A percentile compares a stretch with the other conserved stretches of the same genome.
Evolutionary conservation across 257 asterid species (phyloP).

Genomic region (Solanum bulbocastanum): DNA sequence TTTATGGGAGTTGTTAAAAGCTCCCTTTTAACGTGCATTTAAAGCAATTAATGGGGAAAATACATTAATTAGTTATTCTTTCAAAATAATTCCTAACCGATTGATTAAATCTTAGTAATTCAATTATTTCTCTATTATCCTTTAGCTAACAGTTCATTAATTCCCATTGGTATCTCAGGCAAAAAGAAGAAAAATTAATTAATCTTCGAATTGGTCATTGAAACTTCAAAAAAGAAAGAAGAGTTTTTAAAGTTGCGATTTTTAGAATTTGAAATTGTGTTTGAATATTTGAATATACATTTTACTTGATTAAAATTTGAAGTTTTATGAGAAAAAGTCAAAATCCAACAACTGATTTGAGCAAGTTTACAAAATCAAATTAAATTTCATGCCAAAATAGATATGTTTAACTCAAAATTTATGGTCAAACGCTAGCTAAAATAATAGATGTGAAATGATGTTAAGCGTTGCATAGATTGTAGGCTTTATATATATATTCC

Average conservation of each 20-base stretch:
- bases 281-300: too few species aligned
- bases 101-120: not conserved
- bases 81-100: not conserved
- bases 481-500: not conserved
- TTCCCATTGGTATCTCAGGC: not conserved
- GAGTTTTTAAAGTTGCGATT: not conserved
- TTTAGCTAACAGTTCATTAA: not conserved
- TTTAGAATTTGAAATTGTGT: too few species aligned
- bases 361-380: too few species aligned
- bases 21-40: not conserved
- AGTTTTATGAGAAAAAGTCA: not conserved
- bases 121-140: not conserved
- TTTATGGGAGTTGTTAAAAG: not conserved
- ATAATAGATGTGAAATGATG: not conserved
- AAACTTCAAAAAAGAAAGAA: too few species aligned
- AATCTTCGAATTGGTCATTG: not conserved
- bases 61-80: not conserved
- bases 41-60: not conserved
- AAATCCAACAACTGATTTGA: not conserved
- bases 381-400: too few species aligned
- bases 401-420: too few species aligned
- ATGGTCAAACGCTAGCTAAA: not conserved
- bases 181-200: not conserved
- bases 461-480: not conserved
- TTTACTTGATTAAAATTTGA: not conserved